Percentiles rank a stretch among this genome's conserved stretches.
phyloP scores from a whole-genome alignment of 495 filamentous ascomycete genomes.

The Neurospora sp. region DNA sequence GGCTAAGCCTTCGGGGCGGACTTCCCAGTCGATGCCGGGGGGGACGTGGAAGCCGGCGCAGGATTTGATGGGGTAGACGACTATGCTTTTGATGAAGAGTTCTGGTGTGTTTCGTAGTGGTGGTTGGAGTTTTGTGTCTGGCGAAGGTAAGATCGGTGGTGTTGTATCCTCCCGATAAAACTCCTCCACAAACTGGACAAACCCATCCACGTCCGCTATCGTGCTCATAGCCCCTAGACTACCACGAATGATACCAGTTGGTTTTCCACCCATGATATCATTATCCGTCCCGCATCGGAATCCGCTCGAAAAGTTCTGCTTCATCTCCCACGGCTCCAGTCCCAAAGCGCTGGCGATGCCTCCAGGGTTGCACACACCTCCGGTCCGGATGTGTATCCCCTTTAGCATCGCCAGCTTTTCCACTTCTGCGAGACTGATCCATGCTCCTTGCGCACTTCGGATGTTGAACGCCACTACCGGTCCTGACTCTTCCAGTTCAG shows the following conservation, averaged over 20 bases:
- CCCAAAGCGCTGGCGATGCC: constrained; percentile 61
- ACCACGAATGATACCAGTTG: constrained; percentile 74
- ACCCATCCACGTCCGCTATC: constrained; percentile 57
- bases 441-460: too few species aligned
- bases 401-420: constrained; percentile 74
- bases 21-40: constrained; percentile 54
- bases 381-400: constrained; percentile 72
- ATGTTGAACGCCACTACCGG: constrained; percentile 80
- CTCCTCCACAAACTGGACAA: constrained; percentile 63
- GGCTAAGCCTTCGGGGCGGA: constrained; percentile 65
- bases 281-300: constrained; percentile 70
- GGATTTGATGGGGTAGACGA: constrained; percentile 79
- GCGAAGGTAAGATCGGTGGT: background rate
- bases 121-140: background rate
- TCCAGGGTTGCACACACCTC: constrained; percentile 85
- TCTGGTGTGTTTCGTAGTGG: constrained; percentile 1
- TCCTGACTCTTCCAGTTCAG: constrained; percentile 36
- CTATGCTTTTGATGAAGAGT: constrained; percentile 49
- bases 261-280: constrained; percentile 72
- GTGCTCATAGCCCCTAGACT: constrained; percentile 88
- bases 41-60: constrained; percentile 73
- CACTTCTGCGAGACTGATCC: constrained; percentile 72
- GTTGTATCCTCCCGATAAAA: constrained; percentile 53
- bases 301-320: constrained; percentile 62
- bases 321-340: constrained; percentile 69